Percentiles rank a stretch among this genome's conserved stretches.
These are phyloP conservation scores for Plasmodium gaboni DNA, from an alignment of 169 alveolate species.

Conservation along the genomic window DNA sequence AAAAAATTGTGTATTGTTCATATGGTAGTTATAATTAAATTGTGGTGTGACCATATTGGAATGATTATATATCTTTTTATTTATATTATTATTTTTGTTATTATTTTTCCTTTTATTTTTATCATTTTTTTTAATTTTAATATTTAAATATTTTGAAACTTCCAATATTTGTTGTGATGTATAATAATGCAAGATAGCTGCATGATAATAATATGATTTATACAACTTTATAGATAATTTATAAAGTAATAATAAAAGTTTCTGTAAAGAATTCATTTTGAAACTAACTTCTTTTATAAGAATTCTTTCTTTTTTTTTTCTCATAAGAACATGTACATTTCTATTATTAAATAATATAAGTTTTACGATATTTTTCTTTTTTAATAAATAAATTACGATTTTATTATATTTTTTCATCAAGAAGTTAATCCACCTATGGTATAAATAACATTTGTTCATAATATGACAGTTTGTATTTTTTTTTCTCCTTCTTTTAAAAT, in stretches of 20 bases:
- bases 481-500: background rate
- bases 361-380: conserved; percentile 47
- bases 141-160: conserved; percentile 64
- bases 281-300: conserved; percentile 14
- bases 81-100: background rate
- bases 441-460: conserved; percentile 57
- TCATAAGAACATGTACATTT: conserved; percentile 46
- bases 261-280: conserved; percentile 36
- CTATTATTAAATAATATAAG: conserved; percentile 50
- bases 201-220: conserved; percentile 54
- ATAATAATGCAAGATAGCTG: conserved; percentile 53
- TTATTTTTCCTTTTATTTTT: background rate
- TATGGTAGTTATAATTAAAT: too few species aligned
- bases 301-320: conserved; percentile 25
- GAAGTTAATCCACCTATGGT: conserved; percentile 54
- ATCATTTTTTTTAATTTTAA: conserved; percentile 31
- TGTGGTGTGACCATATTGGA: too few species aligned
- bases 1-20: too few species aligned
- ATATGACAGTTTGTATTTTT: conserved; percentile 20
- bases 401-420: conserved; percentile 40
- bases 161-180: conserved; percentile 58
- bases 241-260: conserved; percentile 27
- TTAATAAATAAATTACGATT: conserved; percentile 19
- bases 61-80: too few species aligned
- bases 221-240: conserved; percentile 36